Percentiles rank a stretch among this genome's conserved stretches.
Evolutionary conservation across 2,329 filamentous ascomycete species (phyloP).

Genomic region (Furcasterigmium sp.): DNA sequence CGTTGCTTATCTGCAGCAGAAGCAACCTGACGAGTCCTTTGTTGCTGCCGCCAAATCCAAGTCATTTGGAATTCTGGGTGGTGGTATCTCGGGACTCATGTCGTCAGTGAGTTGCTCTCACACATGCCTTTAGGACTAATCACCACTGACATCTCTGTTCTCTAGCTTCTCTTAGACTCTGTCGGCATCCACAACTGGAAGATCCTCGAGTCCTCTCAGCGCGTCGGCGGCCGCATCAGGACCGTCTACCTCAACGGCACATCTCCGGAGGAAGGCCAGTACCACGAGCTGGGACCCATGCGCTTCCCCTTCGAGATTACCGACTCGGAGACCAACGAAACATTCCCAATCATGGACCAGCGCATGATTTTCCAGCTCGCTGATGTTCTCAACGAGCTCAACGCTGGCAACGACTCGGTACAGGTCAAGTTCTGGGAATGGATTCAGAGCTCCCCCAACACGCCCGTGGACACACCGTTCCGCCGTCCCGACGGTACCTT

Average conservation of each 20-base stretch:
- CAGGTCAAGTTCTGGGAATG: constrained; percentile 35
- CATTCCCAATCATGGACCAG: constrained; percentile 34
- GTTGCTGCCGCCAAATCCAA: constrained; percentile 17
- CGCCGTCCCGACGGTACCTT: constrained; percentile 21
- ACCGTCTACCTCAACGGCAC: constrained; percentile 35
- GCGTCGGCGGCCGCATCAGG: constrained; percentile 35
- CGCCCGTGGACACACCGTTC: constrained; percentile 15
- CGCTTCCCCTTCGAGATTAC: constrained; percentile 33
- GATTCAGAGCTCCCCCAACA: constrained; percentile 30
- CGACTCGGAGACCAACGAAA: constrained; percentile 33
- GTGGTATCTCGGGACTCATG: constrained; percentile 26
- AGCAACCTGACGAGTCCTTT: constrained; percentile 16
- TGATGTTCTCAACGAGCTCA: constrained; percentile 32
- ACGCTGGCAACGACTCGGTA: constrained; percentile 21
- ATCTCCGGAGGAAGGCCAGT: constrained; percentile 17
- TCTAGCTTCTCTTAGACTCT: constrained; percentile 30
- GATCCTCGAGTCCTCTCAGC: constrained; percentile 33
- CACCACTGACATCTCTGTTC: background rate
- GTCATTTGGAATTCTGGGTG: constrained; percentile 27
- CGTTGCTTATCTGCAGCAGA: constrained; percentile 17
- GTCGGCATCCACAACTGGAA: constrained; percentile 39
- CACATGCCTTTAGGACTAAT: background rate
- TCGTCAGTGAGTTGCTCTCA: constrained; percentile 18
- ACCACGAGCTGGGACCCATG: constrained; percentile 36
- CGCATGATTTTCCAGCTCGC: constrained; percentile 36